Conservation (phyloP, 805 yeast genomes). For the Kregervanrija fluxuum region DNA sequence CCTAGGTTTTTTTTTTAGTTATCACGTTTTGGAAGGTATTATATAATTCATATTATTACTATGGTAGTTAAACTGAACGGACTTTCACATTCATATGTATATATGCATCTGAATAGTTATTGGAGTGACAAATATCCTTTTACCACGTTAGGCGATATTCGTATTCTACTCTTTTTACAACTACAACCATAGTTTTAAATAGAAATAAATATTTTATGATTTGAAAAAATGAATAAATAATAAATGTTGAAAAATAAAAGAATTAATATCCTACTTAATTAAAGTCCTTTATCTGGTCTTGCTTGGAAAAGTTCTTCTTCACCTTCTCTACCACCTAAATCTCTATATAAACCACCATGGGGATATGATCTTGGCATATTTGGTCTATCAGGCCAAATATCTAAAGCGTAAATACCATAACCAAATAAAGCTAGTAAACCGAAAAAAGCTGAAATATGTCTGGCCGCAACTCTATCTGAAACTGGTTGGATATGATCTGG, state of each 20-base stretch:
- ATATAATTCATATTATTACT: too few species aligned
- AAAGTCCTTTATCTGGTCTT: conserved; percentile 31
- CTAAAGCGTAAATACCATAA: conserved; percentile 40
- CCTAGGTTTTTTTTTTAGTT: too few species aligned
- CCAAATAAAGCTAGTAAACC: conserved; percentile 37
- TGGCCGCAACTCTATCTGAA: conserved; percentile 53
- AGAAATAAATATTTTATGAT: too few species aligned
- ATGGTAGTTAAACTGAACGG: too few species aligned
- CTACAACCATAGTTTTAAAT: too few species aligned
- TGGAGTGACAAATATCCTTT: too few species aligned
- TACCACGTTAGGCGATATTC: too few species aligned
- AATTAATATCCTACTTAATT: conserved; percentile 1
- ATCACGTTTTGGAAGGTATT: too few species aligned
- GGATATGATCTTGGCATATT: conserved; percentile 76
- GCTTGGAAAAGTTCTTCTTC: conserved; percentile 37
- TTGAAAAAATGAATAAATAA: too few species aligned
- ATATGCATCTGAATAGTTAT: too few species aligned
- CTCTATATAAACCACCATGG: conserved; percentile 65
- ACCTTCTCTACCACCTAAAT: conserved; percentile 55
- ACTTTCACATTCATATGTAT: too few species aligned
- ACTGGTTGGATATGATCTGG: conserved; percentile 66
- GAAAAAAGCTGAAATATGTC: conserved; percentile 50
- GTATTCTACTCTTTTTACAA: too few species aligned
- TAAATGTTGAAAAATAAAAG: background rate
- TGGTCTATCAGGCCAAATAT: conserved; percentile 57